Conservation (phyloP, 306 rosid species). For the Purshia tridentata region DNA sequence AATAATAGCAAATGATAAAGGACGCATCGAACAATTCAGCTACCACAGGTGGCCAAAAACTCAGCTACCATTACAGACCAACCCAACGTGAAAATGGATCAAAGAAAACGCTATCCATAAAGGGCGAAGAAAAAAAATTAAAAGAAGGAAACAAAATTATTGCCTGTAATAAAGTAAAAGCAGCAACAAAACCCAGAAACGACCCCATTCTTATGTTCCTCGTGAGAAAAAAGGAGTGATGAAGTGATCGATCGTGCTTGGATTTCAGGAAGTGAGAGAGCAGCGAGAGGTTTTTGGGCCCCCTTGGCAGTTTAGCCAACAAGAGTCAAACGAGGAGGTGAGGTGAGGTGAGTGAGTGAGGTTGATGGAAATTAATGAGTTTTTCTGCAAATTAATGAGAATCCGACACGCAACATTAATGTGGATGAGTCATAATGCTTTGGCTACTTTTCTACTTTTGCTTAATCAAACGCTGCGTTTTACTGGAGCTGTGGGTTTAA, state of each 20-base stretch:
- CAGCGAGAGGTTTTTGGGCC: not conserved
- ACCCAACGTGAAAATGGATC: not conserved
- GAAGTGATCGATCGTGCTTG: not conserved
- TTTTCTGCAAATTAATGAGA: constrained; percentile 17
- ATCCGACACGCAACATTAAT: constrained; percentile 31
- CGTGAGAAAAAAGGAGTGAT: not conserved
- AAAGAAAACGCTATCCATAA: too few species aligned
- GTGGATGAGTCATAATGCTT: not conserved
- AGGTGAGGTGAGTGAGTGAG: not conserved
- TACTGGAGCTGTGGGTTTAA: too few species aligned
- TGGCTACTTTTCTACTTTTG: not conserved
- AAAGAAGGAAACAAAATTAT: not conserved
- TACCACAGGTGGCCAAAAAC: too few species aligned
- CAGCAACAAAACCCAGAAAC: constrained; percentile 27
- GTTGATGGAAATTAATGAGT: too few species aligned
- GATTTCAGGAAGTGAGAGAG: not conserved
- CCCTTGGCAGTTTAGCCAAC: not conserved
- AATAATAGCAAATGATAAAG: not conserved
- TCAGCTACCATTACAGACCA: not conserved
- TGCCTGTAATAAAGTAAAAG: constrained; percentile 53
- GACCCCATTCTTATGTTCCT: constrained; percentile 25
- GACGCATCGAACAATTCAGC: not conserved
- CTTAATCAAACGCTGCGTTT: not conserved
- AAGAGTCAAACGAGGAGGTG: not conserved
- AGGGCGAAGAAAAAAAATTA: not conserved